Evolutionary conservation across 2,329 filamentous ascomycete species (phyloP).

Genomic region (Diplodia intermedia): DNA sequence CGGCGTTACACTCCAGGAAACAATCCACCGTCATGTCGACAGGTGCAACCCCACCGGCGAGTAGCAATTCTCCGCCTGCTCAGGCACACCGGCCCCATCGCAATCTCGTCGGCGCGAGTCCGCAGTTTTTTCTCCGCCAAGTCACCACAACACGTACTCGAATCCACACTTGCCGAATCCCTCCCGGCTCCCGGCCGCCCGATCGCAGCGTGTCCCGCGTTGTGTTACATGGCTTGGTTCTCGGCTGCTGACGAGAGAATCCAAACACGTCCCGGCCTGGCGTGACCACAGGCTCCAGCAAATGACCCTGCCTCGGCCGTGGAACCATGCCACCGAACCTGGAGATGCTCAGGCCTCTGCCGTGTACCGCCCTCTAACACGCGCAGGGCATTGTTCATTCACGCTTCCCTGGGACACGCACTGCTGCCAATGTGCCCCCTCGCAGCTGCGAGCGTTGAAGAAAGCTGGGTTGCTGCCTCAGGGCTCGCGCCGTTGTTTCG

Average conservation of each 20-base stretch:
- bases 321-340: slow-evolving; percentile 16
- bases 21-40: background rate
- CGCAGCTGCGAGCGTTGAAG: slow-evolving; percentile 4
- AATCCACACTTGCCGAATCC: slow-evolving; percentile 4
- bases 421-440: slow-evolving; percentile 6
- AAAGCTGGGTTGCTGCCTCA: background rate
- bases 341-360: slow-evolving; percentile 2
- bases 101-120: slow-evolving; percentile 1
- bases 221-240: slow-evolving; percentile 25
- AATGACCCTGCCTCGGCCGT: slow-evolving; percentile 12
- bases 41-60: slow-evolving; percentile 17
- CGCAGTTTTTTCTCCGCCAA: slow-evolving; percentile 5
- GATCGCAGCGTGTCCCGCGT: slow-evolving; percentile 7
- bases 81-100: slow-evolving; percentile 21
- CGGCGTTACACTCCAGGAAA: slow-evolving; percentile 15
- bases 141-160: slow-evolving; percentile 24
- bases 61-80: background rate
- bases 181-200: slow-evolving; percentile 1
- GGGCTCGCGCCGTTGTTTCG: slow-evolving; percentile 3
- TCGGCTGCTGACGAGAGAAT: slow-evolving; percentile 18
- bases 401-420: slow-evolving; percentile 2
- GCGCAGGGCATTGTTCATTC: slow-evolving; percentile 12
- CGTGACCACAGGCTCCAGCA: slow-evolving; percentile 2
- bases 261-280: slow-evolving; percentile 8
- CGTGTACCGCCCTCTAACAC: slow-evolving; percentile 6